Percentiles rank a stretch among this genome's conserved stretches.
Evolutionary conservation across 805 yeast species (phyloP).

Genomic region (Nakazawaea populi): DNA sequence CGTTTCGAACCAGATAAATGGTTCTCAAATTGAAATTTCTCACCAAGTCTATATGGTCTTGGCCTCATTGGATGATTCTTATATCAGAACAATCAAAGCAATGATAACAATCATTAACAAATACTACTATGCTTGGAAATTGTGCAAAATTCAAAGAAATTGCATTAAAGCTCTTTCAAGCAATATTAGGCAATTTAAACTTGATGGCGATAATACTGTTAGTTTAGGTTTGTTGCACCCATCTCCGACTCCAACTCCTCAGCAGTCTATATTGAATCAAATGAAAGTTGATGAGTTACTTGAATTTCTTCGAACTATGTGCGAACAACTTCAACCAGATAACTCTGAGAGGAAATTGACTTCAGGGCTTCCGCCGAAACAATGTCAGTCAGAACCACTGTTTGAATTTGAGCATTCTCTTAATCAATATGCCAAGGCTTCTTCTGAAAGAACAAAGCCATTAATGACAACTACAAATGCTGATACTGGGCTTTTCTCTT

Average conservation of each 20-base stretch:
- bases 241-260: no score
- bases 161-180: conserved; percentile 17
- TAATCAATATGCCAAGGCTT: background rate
- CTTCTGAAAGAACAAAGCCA: conserved; percentile 1
- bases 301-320: no score
- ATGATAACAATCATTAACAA: conserved; percentile 44
- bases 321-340: no score
- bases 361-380: no score
- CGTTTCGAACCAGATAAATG: background rate
- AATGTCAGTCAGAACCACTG: background rate
- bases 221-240: no score
- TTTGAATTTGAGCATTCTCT: background rate
- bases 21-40: background rate
- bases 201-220: no score
- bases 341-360: no score
- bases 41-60: background rate
- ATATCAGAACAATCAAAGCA: background rate
- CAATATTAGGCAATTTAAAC: background rate
- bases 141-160: conserved; percentile 48
- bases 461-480: background rate
- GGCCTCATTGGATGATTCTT: background rate
- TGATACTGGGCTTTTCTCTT: background rate
- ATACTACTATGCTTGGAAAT: conserved; percentile 65
- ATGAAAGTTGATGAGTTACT: no score
- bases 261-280: no score